A percentile compares a stretch with the other conserved stretches of the same genome.
These are phyloP conservation scores for Omphalotus olearius DNA, from an alignment of 1,284 basidiomycete genomes.

Conservation along the genomic window DNA sequence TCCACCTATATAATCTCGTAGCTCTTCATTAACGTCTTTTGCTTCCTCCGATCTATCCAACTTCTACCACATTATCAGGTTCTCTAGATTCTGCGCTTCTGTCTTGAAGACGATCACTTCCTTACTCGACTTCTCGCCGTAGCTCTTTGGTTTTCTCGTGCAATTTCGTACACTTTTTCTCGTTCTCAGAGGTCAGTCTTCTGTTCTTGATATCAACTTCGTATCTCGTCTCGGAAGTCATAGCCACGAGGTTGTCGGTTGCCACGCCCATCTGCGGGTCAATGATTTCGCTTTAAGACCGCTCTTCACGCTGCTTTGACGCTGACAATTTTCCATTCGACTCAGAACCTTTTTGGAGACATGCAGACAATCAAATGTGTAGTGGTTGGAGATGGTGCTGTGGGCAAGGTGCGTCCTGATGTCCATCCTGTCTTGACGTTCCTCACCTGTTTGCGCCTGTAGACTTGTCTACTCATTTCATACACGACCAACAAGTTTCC, in stretches of 20 bases:
- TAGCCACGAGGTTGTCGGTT: constrained; percentile 11
- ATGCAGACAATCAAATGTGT: constrained; percentile 98
- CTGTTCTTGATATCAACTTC: neutral
- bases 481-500: constrained; percentile 99
- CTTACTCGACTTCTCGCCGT: constrained; percentile 11
- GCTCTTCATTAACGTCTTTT: neutral
- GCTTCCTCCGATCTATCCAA: neutral
- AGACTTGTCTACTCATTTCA: constrained; percentile 99
- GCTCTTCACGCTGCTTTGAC: constrained; percentile 6
- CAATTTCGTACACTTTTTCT: constrained; percentile 2
- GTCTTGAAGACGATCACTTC: constrained; percentile 13
- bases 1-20: neutral
- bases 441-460: constrained; percentile 16
- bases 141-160: constrained; percentile 9
- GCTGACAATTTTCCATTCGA: constrained; percentile 14
- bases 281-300: constrained; percentile 1
- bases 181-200: constrained; percentile 8
- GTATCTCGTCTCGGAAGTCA: constrained; percentile 1
- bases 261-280: constrained; percentile 9
- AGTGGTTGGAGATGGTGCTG: constrained; percentile 99
- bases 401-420: constrained; percentile 83
- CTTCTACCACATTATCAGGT: constrained; percentile 1
- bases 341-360: constrained; percentile 27
- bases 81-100: constrained; percentile 10
- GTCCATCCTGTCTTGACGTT: constrained; percentile 15